Percentiles rank a stretch among this genome's conserved stretches.
These are phyloP conservation scores for Ceratocystis colombiana DNA, from an alignment of 2,329 filamentous ascomycete genomes.

Conservation along the genomic window DNA sequence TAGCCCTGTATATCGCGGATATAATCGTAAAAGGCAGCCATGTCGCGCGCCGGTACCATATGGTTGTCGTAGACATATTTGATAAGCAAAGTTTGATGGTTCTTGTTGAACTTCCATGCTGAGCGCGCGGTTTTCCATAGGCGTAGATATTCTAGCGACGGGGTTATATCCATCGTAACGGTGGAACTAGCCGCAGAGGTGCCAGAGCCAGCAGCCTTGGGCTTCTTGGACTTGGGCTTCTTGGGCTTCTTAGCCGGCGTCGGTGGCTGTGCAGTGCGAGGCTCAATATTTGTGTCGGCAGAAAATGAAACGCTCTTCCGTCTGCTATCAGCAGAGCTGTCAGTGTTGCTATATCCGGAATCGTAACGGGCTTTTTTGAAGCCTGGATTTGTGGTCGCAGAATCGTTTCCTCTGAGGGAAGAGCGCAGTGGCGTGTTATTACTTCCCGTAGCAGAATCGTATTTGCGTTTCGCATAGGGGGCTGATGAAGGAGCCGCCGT, in stretches of 20 bases:
- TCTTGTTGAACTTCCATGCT: constrained; percentile 94
- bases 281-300: constrained; percentile 35
- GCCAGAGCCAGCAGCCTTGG: constrained; percentile 33
- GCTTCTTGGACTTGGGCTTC: constrained; percentile 35
- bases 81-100: constrained; percentile 72
- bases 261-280: constrained; percentile 27
- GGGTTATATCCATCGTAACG: constrained; percentile 41
- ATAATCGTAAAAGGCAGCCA: constrained; percentile 63
- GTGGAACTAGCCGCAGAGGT: constrained; percentile 29
- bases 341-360: constrained; percentile 23
- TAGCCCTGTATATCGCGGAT: constrained; percentile 68
- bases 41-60: constrained; percentile 59
- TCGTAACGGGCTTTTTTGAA: constrained; percentile 31
- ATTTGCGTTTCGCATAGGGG: constrained; percentile 34
- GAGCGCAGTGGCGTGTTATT: constrained; percentile 20
- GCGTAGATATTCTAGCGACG: constrained; percentile 65
- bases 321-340: constrained; percentile 29
- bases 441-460: constrained; percentile 20
- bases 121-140: constrained; percentile 61
- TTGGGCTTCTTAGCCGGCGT: constrained; percentile 31
- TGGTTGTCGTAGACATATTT: constrained; percentile 69
- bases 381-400: constrained; percentile 26
- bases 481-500: constrained; percentile 1
- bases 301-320: constrained; percentile 44
- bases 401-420: constrained; percentile 25